phyloP scores from a whole-genome alignment of 202 grass and related monocot species.

The Brachypodium distachyon region DNA sequence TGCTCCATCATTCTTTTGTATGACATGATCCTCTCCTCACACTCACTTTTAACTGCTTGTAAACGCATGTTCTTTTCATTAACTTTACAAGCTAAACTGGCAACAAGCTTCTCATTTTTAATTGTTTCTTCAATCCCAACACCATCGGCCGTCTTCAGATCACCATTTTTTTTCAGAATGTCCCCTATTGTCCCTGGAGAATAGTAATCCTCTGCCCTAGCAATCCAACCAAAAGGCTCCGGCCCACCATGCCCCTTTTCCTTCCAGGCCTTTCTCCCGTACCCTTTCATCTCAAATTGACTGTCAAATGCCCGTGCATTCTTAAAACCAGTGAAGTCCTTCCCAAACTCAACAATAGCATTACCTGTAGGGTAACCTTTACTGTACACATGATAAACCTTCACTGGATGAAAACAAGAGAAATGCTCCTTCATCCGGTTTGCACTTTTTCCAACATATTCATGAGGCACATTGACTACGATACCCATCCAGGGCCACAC shows the following conservation, averaged over 20 bases:
- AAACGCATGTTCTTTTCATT: slow-evolving; percentile 45
- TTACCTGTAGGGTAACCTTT: slow-evolving; percentile 46
- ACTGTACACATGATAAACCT: slow-evolving; percentile 60
- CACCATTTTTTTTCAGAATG: slow-evolving; percentile 55
- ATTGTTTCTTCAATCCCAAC: slow-evolving; percentile 37
- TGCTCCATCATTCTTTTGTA: slow-evolving; percentile 58
- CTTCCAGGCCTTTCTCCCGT: slow-evolving; percentile 37
- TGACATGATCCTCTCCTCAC: slow-evolving; percentile 32
- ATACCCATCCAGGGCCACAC: slow-evolving; percentile 85
- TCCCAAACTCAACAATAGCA: slow-evolving; percentile 73
- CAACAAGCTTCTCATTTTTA: slow-evolving; percentile 49
- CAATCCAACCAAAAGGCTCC: slow-evolving; percentile 60
- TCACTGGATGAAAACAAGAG: slow-evolving; percentile 45
- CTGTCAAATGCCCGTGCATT: slow-evolving; percentile 61
- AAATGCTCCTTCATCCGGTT: slow-evolving; percentile 70
- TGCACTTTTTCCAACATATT: slow-evolving; percentile 65
- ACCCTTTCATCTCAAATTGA: slow-evolving; percentile 37
- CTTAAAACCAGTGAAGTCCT: slow-evolving; percentile 60
- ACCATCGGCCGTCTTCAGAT: slow-evolving; percentile 59
- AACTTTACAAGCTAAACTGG: slow-evolving; percentile 48
- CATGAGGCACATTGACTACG: slow-evolving; percentile 65
- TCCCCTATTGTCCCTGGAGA: slow-evolving; percentile 47
- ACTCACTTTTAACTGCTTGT: slow-evolving; percentile 38
- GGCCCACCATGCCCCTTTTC: slow-evolving; percentile 30
- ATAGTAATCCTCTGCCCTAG: slow-evolving; percentile 61